Evolutionary conservation across 2,329 filamentous ascomycete genomes (phyloP).

Genomic region (Helotiales sp.): DNA sequence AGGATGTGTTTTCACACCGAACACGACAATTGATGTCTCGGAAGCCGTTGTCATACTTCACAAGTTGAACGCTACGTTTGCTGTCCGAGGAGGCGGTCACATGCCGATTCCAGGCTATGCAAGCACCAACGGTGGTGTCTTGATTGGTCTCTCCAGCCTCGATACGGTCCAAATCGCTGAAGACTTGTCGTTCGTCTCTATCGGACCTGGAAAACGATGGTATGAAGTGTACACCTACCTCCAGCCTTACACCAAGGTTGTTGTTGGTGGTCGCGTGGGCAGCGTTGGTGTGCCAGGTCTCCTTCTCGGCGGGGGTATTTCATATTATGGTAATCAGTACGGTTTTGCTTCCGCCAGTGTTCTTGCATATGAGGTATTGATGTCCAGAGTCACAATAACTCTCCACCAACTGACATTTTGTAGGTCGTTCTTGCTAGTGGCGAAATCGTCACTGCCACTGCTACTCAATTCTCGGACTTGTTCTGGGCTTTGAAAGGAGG

Average conservation of each 20-base stretch:
- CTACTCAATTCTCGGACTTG: constrained; percentile 30
- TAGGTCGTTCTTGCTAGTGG: constrained; percentile 21
- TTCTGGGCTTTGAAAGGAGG: constrained; percentile 40
- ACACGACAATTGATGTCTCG: constrained; percentile 9
- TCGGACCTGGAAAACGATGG: constrained; percentile 20
- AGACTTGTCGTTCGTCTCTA: constrained; percentile 8
- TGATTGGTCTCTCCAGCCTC: constrained; percentile 16
- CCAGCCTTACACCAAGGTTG: constrained; percentile 13
- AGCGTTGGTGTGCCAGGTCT: constrained; percentile 20
- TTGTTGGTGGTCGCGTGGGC: constrained; percentile 15
- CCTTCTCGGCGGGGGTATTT: constrained; percentile 22
- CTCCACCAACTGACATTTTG: neutral
- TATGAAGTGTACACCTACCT: constrained; percentile 15
- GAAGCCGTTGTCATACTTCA: constrained; percentile 10
- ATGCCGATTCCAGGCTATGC: constrained; percentile 17
- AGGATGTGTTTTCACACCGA: constrained; percentile 17
- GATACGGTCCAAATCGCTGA: constrained; percentile 9
- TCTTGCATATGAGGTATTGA: constrained; percentile 16
- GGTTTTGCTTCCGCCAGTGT: constrained; percentile 21
- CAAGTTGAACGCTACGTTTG: constrained; percentile 10
- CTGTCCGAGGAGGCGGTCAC: constrained; percentile 19
- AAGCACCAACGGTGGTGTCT: constrained; percentile 14
- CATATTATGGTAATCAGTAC: constrained; percentile 20
- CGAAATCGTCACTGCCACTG: constrained; percentile 30
- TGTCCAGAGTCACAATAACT: neutral